Conservation (phyloP, 768 basidiomycete species). For the Amanita jacksonii region DNA sequence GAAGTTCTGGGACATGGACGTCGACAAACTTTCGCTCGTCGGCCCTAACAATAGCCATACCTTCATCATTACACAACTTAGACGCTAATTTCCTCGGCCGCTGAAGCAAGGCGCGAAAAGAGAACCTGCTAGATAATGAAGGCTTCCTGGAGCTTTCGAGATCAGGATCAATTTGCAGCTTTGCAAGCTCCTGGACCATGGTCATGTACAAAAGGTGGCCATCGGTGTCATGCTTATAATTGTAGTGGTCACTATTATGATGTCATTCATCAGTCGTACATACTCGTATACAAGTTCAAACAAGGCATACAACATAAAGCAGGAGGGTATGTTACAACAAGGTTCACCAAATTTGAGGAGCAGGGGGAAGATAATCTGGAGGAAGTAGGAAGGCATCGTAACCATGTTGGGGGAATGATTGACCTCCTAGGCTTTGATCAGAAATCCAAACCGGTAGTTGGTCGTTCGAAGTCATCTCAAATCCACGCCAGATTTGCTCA, state of each 20-base stretch:
- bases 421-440: constrained; percentile 72
- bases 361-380: constrained; percentile 58
- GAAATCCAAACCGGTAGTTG: constrained; percentile 83
- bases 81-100: constrained; percentile 23
- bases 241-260: not conserved
- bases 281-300: not conserved
- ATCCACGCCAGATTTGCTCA: constrained; percentile 69
- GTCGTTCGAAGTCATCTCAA: constrained; percentile 62
- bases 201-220: not conserved
- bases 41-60: constrained; percentile 15
- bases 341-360: constrained; percentile 66
- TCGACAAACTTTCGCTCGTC: not conserved
- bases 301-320: constrained; percentile 2
- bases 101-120: constrained; percentile 21
- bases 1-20: constrained; percentile 25
- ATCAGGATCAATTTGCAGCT: not conserved
- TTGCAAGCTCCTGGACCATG: not conserved
- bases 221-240: not conserved
- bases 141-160: not conserved
- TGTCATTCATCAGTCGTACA: constrained; percentile 6
- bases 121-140: constrained; percentile 7
- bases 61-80: constrained; percentile 38
- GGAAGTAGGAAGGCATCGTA: constrained; percentile 83
- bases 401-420: constrained; percentile 67
- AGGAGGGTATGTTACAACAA: constrained; percentile 5